These are phyloP conservation scores for Globisporangium paddicum DNA, from an alignment of 352 stramenopile genomes.

Conservation along the genomic window DNA sequence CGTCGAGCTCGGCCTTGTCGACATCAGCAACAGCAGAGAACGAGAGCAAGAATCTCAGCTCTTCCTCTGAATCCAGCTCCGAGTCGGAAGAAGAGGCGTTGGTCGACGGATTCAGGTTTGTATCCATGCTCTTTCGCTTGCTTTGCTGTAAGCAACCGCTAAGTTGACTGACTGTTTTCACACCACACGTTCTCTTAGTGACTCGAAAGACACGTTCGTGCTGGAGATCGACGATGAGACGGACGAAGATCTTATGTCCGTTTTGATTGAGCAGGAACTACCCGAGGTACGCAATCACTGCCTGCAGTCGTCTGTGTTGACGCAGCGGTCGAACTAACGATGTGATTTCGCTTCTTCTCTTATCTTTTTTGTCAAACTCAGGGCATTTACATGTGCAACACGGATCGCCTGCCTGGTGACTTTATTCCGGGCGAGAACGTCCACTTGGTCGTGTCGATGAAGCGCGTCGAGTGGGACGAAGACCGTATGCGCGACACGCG, in stretches of 20 bases:
- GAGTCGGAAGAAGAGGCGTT: conserved; percentile 84
- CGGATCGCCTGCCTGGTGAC: conserved; percentile 69
- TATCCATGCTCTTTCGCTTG: background rate
- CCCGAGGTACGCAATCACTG: conserved; percentile 37
- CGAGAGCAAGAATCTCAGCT: conserved; percentile 56
- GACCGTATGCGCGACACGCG: conserved; percentile 83
- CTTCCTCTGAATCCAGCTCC: conserved; percentile 73
- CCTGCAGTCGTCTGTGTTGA: too few relatives aligned
- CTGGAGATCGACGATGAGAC: conserved; percentile 91
- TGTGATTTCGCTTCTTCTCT: background rate
- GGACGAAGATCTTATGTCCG: conserved; percentile 90
- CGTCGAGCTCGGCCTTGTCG: background rate
- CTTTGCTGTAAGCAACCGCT: background rate
- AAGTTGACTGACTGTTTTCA: background rate
- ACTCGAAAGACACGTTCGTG: conserved; percentile 86
- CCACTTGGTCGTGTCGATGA: conserved; percentile 85
- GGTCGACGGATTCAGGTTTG: conserved; percentile 52
- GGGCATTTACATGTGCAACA: conserved; percentile 86
- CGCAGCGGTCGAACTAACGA: background rate
- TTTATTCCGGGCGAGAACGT: conserved; percentile 71
- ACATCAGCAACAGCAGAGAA: conserved; percentile 20
- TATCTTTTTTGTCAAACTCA: conserved; percentile 5
- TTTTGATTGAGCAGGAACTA: conserved; percentile 83
- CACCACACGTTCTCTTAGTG: conserved; percentile 20
- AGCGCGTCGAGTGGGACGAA: conserved; percentile 85